Evolutionary conservation across 2,329 filamentous ascomycete species (phyloP), one percentile per base, ranked within the genome.

Genomic region (Penicillium janthinellum): DNA sequence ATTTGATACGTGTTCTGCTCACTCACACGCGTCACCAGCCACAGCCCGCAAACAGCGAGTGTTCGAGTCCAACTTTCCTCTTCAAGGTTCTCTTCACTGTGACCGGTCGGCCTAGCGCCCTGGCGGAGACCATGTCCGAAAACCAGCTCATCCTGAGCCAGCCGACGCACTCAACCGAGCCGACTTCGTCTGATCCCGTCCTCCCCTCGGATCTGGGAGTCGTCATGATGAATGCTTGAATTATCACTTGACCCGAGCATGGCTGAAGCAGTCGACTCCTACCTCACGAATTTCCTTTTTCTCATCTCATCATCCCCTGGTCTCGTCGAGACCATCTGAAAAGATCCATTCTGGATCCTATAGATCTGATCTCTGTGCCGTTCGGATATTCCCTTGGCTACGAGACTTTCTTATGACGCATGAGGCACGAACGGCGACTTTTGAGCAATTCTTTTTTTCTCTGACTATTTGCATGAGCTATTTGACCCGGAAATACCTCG

Each of bases 81-180:
- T 64, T 77, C 44, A 77, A 77, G 54, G 67, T 75, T 3, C 66
- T 77, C 3, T 75, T 77, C 54, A 76, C 75, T 3, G 72, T 74
- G 12, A 63, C 67, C 3, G 73, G 73, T 37, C 68, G 67, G 47
- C 70, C 70, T 4, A 70, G 64, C 49, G 69, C 70, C 20, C 63
- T 76, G 22, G 64, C 71, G 22, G 73, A 75, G 55, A 73, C 69
- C 4, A 64, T 74, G 60, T 70, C 72, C 5, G 72, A 75, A 56
- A 72, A 73, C 50, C 67, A 71, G 35, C 67, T 71, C 15, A 67
- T 71, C 12, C 56, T 74, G 25, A 67, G 61, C 50, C 70, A 75
- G 54, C 63, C 71, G 10, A 69, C 66, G 45, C 61, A 57, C 42
- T 44, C 64, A 3, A 60, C 68, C 35, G 64, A 67, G 54, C 54